Conservation (phyloP, 2,329 filamentous ascomycete genomes). For the Cladosporium halotolerans region DNA sequence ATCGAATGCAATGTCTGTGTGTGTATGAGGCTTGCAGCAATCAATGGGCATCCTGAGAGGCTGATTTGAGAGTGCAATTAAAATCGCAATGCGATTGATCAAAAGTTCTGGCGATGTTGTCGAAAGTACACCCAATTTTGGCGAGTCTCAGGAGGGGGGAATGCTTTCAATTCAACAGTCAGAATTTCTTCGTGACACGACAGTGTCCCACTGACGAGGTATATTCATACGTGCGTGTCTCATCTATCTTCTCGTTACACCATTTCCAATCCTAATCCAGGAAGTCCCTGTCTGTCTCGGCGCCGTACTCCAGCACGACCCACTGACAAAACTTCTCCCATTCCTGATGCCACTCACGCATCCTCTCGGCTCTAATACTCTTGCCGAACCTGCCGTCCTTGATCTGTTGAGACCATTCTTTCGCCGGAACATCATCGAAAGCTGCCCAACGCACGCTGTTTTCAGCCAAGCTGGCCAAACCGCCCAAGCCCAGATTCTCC, state of each 20-base stretch:
- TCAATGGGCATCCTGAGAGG: too few species aligned
- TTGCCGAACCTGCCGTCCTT: conserved; percentile 66
- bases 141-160: too few species aligned
- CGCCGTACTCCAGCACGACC: conserved; percentile 67
- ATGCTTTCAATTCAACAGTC: too few species aligned
- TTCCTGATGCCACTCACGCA: conserved; percentile 71
- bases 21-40: too few species aligned
- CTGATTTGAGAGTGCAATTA: too few species aligned
- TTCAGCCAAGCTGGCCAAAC: conserved; percentile 79
- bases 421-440: conserved; percentile 69
- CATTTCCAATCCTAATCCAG: neutral
- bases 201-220: too few species aligned
- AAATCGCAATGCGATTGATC: too few species aligned
- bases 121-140: too few species aligned
- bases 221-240: too few species aligned
- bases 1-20: too few species aligned
- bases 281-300: conserved; percentile 18
- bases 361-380: conserved; percentile 62
- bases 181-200: too few species aligned
- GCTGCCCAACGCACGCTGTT: conserved; percentile 88
- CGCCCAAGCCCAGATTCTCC: conserved; percentile 83
- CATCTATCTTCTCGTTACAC: neutral
- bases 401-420: conserved; percentile 67
- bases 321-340: conserved; percentile 91
- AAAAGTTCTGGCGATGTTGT: too few species aligned